Conservation (phyloP, 441 rosid species). For the Melastoma candidum region DNA sequence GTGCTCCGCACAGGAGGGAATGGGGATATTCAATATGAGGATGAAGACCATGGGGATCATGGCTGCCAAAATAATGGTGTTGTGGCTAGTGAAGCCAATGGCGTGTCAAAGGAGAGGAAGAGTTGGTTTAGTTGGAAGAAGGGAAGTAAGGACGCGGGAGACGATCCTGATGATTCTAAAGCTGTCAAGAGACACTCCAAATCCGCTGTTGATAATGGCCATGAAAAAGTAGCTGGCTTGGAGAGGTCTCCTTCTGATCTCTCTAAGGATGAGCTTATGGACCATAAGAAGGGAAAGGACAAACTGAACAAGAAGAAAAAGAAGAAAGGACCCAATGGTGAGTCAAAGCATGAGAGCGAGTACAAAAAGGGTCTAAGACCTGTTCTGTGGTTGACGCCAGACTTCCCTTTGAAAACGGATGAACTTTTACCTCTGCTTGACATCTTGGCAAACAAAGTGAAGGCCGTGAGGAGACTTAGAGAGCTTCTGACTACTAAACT, state of each 20-base stretch:
- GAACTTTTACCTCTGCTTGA: slow-evolving; percentile 92
- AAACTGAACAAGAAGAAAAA: slow-evolving; percentile 64
- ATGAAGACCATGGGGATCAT: slow-evolving; percentile 49
- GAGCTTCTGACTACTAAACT: slow-evolving; percentile 97
- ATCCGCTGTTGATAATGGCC: slow-evolving; percentile 62
- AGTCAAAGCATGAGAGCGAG: slow-evolving; percentile 76
- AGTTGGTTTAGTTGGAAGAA: slow-evolving; percentile 98
- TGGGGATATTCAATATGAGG: slow-evolving; percentile 54
- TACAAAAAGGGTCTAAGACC: slow-evolving; percentile 96
- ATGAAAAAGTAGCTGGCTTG: slow-evolving; percentile 44
- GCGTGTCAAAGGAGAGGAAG: slow-evolving; percentile 71
- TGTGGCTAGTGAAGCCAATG: slow-evolving; percentile 48
- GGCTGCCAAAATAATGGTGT: slow-evolving; percentile 52
- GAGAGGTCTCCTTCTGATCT: slow-evolving; percentile 47
- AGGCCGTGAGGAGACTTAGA: slow-evolving; percentile 91
- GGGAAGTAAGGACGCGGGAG: slow-evolving; percentile 42
- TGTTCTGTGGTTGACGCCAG: slow-evolving; percentile 90
- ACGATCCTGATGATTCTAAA: slow-evolving; percentile 71
- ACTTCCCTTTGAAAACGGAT: slow-evolving; percentile 82
- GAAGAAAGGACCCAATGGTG: slow-evolving; percentile 50
- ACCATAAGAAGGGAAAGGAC: slow-evolving; percentile 63
- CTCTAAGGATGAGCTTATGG: slow-evolving; percentile 45
- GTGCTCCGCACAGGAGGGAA: slow-evolving; percentile 55
- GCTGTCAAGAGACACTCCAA: slow-evolving; percentile 62
- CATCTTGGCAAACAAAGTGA: slow-evolving; percentile 94